Evolutionary conservation across 2,329 filamentous ascomycete genomes (phyloP).

Genomic region (Neocatenulostroma microsporum): DNA sequence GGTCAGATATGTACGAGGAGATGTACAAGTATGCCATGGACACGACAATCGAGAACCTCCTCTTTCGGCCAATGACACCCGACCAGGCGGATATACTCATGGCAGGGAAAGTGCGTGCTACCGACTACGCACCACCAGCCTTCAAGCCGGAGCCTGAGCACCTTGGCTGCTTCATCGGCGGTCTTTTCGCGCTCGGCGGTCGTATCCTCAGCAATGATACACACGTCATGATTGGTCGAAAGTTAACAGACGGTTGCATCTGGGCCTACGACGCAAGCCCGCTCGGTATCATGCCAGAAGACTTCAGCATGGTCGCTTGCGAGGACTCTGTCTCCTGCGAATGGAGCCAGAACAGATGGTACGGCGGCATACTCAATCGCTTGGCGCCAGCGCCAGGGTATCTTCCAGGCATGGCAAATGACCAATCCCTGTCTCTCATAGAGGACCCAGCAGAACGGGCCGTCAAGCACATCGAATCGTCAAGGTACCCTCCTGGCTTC

Average conservation of each 20-base stretch:
- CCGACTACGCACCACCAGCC: slow-evolving; percentile 3
- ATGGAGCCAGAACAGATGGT: slow-evolving; percentile 46
- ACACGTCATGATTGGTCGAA: slow-evolving; percentile 48
- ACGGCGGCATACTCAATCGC: slow-evolving; percentile 38
- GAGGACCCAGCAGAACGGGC: slow-evolving; percentile 10
- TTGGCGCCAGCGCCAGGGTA: slow-evolving; percentile 17
- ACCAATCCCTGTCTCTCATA: background rate
- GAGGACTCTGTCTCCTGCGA: slow-evolving; percentile 36
- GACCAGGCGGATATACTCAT: slow-evolving; percentile 40
- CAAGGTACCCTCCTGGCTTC: slow-evolving; percentile 38
- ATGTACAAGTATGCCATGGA: slow-evolving; percentile 48
- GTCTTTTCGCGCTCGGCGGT: slow-evolving; percentile 54
- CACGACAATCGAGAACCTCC: slow-evolving; percentile 35
- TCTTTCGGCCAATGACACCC: slow-evolving; percentile 44
- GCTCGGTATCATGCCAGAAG: slow-evolving; percentile 54
- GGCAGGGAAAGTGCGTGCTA: slow-evolving; percentile 34
- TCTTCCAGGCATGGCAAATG: background rate
- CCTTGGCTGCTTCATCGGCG: slow-evolving; percentile 52
- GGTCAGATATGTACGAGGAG: slow-evolving; percentile 39
- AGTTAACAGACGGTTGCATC: slow-evolving; percentile 52
- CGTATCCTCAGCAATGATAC: slow-evolving; percentile 46
- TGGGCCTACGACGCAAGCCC: slow-evolving; percentile 53
- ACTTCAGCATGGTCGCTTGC: slow-evolving; percentile 48
- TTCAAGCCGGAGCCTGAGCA: slow-evolving; percentile 49
- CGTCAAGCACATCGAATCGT: slow-evolving; percentile 29